A percentile compares a stretch with the other conserved stretches of the same genome.
These are phyloP conservation scores for Xylaria castorea DNA, from an alignment of 495 filamentous ascomycete genomes.

Conservation along the genomic window DNA sequence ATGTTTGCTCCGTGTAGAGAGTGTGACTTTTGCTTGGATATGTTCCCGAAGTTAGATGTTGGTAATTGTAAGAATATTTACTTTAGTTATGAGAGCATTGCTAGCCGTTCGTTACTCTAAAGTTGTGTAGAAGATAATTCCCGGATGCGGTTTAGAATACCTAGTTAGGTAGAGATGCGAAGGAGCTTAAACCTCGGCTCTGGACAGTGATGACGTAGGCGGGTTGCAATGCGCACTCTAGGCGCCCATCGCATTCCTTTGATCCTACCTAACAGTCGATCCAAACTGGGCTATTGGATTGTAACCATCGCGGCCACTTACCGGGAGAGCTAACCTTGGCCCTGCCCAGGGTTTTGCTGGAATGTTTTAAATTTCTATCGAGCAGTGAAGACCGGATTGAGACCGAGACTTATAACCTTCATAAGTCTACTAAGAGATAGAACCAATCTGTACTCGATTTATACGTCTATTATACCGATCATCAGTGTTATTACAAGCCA, in stretches of 20 bases:
- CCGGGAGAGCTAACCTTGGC: not conserved
- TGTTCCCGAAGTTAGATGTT: not conserved
- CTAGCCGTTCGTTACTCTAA: not conserved
- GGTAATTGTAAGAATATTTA: not conserved
- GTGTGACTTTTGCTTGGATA: not conserved
- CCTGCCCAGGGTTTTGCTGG: not conserved
- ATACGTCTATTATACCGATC: not conserved
- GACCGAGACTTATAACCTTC: not conserved
- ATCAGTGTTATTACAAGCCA: not conserved
- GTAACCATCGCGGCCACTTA: not conserved
- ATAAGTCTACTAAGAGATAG: not conserved
- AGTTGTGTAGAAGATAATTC: not conserved
- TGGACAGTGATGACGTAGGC: constrained; percentile 21
- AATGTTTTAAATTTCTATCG: not conserved
- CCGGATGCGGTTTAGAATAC: not conserved
- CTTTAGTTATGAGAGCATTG: not conserved
- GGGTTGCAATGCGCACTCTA: not conserved
- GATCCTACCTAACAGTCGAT: constrained; percentile 4
- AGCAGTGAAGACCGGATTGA: not conserved
- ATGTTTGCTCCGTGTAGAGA: constrained; percentile 48
- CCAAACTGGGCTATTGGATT: not conserved
- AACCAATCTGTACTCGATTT: not conserved
- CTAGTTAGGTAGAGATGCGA: not conserved
- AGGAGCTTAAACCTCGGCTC: constrained; percentile 2
- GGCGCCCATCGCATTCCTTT: not conserved